phyloP scores from a whole-genome alignment of 2,329 filamentous ascomycete species.

The Albifimbria verrucaria region DNA sequence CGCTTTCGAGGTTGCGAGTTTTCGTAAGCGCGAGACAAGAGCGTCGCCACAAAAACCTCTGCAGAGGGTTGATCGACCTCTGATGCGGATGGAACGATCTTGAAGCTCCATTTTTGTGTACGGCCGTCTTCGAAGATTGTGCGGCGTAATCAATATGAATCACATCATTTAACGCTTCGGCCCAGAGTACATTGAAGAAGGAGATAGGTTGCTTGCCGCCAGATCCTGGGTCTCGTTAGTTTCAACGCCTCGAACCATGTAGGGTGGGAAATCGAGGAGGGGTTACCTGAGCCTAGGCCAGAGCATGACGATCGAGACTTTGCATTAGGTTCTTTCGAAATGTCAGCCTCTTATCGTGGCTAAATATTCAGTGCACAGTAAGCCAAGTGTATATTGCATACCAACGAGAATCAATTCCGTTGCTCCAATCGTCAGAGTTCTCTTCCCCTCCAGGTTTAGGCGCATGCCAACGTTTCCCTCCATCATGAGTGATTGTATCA shows the following conservation, averaged over 20 bases:
- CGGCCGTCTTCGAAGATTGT: conserved; percentile 56
- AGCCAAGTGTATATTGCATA: conserved; percentile 16
- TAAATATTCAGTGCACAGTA: neutral
- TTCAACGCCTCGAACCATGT: too few species aligned
- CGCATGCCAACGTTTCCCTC: conserved; percentile 21
- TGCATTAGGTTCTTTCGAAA: neutral
- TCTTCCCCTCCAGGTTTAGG: conserved; percentile 26
- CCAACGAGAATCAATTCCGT: conserved; percentile 30
- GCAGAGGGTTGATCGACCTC: conserved; percentile 31
- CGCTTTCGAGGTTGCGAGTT: conserved; percentile 66
- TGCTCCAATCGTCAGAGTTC: conserved; percentile 27
- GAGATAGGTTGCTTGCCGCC: conserved; percentile 49
- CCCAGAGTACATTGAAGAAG: conserved; percentile 83
- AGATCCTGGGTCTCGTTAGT: conserved; percentile 14
- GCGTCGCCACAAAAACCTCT: conserved; percentile 60
- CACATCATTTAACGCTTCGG: conserved; percentile 56
- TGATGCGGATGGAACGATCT: conserved; percentile 22
- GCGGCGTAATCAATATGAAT: conserved; percentile 73
- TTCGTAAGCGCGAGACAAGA: conserved; percentile 71
- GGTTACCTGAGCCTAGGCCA: neutral
- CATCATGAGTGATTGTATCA: conserved; percentile 6
- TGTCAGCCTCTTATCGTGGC: neutral
- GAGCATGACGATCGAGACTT: neutral
- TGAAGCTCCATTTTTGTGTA: conserved; percentile 51
- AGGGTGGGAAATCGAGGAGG: too few species aligned